phyloP scores from a whole-genome alignment of 2,329 filamentous ascomycete genomes.

The Trichoderma sp. region DNA sequence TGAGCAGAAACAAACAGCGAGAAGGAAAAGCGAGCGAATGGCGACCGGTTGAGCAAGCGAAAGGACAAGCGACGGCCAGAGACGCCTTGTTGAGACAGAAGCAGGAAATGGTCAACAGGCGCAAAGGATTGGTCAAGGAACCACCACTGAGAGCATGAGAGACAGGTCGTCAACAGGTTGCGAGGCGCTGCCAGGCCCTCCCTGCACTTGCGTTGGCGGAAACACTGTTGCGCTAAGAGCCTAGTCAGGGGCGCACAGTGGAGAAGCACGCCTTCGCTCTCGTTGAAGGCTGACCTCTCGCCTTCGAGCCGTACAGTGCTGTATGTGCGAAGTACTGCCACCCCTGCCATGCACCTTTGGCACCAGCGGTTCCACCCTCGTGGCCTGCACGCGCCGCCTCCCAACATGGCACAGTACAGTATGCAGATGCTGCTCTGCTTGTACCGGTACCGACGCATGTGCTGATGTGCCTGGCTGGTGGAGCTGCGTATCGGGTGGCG shows the following conservation, averaged over 20 bases:
- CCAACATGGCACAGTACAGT: not conserved
- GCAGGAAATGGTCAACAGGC: not conserved
- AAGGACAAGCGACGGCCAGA: not conserved
- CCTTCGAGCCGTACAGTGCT: not conserved
- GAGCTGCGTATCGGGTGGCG: conserved; percentile 6
- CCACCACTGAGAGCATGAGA: not conserved
- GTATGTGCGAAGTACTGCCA: not conserved
- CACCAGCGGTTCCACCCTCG: conserved; percentile 6
- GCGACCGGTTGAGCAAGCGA: not conserved
- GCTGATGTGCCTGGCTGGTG: conserved; percentile 8
- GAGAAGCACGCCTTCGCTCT: conserved; percentile 12
- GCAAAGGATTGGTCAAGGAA: conserved; percentile 5
- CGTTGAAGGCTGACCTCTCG: not conserved
- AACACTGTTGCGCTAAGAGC: conserved; percentile 14
- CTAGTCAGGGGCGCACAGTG: conserved; percentile 17
- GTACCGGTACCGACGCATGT: conserved; percentile 5
- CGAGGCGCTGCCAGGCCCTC: conserved; percentile 15
- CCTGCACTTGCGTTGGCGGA: conserved; percentile 18
- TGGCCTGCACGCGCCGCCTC: not conserved
- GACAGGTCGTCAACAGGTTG: not conserved
- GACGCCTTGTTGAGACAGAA: not conserved
- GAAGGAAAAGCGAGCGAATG: not conserved
- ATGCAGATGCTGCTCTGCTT: not conserved
- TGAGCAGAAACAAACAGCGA: not conserved
- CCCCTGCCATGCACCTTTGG: conserved; percentile 3